Evolutionary conservation across 108 stramenopile genomes (phyloP).

Genomic region (Cyclotella cryptica): DNA sequence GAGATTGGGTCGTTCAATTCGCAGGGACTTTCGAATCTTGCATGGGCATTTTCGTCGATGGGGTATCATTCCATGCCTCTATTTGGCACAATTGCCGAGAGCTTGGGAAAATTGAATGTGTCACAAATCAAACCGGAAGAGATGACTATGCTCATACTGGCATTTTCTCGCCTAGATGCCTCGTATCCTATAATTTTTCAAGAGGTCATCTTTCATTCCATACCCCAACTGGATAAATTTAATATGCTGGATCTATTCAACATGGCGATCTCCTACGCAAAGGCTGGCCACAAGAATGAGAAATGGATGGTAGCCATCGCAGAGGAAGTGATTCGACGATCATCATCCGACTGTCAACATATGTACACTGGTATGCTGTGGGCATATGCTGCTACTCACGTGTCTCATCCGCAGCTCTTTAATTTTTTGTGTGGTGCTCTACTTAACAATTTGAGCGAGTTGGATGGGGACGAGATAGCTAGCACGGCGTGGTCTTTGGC

Average conservation of each 20-base stretch:
- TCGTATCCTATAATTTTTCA: constrained; percentile 34
- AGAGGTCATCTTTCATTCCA: constrained; percentile 26
- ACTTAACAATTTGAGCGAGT: constrained; percentile 3
- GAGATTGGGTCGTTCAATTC: constrained; percentile 28
- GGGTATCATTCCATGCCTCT: constrained; percentile 21
- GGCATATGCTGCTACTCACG: constrained; percentile 28
- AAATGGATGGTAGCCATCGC: constrained; percentile 46
- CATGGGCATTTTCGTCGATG: constrained; percentile 45
- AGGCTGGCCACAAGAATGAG: constrained; percentile 27
- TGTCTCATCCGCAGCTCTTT: constrained; percentile 26
- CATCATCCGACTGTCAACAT: constrained; percentile 23
- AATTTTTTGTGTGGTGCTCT: constrained; percentile 13
- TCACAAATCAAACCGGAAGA: constrained; percentile 35
- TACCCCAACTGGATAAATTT: constrained; percentile 23
- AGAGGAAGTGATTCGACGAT: constrained; percentile 34
- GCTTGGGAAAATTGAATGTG: constrained; percentile 19
- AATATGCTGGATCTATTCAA: constrained; percentile 39
- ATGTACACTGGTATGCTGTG: constrained; percentile 39
- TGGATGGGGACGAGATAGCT: constrained; percentile 36
- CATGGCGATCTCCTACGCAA: constrained; percentile 41
- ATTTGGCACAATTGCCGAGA: constrained; percentile 23
- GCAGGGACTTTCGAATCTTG: constrained; percentile 47
- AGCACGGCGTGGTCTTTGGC: constrained; percentile 57
- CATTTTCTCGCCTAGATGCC: constrained; percentile 29
- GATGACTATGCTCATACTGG: constrained; percentile 43